Base-by-base conservation (phyloP, 306 rosid genomes). In the Castanopsis chinensis region DNA sequence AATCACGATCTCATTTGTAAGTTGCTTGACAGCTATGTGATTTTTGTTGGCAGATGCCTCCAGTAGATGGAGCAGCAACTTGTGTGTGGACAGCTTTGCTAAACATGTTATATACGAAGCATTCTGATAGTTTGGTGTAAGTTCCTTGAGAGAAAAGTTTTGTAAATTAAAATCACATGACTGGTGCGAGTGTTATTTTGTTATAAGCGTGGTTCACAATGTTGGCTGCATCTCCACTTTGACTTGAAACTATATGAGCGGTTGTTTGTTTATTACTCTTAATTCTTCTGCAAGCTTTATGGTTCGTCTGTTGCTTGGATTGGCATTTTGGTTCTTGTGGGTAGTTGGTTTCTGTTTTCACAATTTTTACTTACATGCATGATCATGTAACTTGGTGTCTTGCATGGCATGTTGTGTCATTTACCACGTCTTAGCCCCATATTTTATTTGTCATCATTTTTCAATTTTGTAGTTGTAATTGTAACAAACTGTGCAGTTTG, bases 1-100 rank as follows among this genome's bases (percentile, higher is more conserved):
- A 67, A 21, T 33, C 33, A 21, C 68, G 25, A 72, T 72, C 57
- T 80, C 10, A 7, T 17, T 35, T 68, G 60, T 45, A 54, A 56
- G 74, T 28, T 72, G 71, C 17, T 80, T 35, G 51, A 73, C 68
- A 67, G 18, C 30, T 21, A 8, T 32, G n/a, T 17, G 23, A 4
- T 23, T 83, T 86, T 80, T 41, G 25, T 54, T 67, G 65, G 85
- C 85, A 86, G 89, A 75, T 80, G 63, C 73, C 55, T 20, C 51
- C 37, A 63, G 3, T 20, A 61, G 63, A 23, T 52, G 69, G 64
- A 12, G 77, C 54, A 30, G 76, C 45, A 52, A 27, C 17, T 58
- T 51, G 55, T 65, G 75, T 17, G 11, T 20, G 6, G 23, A 13
- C 58, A 54, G 80, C 71, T 12, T 52, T 45, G 21, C 35, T 41